Conservation (phyloP, 768 basidiomycete species). For the Boletales sp. region DNA sequence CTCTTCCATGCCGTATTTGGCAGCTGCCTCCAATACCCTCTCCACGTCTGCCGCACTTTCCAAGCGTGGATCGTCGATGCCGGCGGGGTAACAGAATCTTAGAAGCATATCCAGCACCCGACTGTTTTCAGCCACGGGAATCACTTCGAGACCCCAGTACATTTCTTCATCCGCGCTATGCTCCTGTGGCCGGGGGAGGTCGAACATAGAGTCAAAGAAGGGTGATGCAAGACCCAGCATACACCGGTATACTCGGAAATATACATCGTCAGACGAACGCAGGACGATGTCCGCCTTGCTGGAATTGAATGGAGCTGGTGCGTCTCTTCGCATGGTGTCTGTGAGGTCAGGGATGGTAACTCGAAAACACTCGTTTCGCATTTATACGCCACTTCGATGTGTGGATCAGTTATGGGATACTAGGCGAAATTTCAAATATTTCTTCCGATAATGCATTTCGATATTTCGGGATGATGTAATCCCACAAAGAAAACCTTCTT, state of each 20-base stretch:
- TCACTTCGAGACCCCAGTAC: slow-evolving; percentile 16
- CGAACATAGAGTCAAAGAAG: slow-evolving; percentile 32
- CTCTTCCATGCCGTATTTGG: slow-evolving; percentile 31
- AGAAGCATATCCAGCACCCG: slow-evolving; percentile 28
- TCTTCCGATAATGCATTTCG: too few species aligned
- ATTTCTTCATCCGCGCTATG: slow-evolving; percentile 11
- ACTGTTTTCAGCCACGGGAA: slow-evolving; percentile 30
- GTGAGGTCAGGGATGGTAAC: neutral
- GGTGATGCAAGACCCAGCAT: slow-evolving; percentile 26
- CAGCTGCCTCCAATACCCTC: slow-evolving; percentile 25
- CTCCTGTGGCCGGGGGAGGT: slow-evolving; percentile 22
- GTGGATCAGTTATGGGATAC: too few species aligned
- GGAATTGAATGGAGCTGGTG: slow-evolving; percentile 42
- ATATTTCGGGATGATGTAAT: too few species aligned
- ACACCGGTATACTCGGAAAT: slow-evolving; percentile 24
- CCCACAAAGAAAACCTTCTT: too few species aligned
- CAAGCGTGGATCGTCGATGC: slow-evolving; percentile 22
- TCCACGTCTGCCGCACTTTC: slow-evolving; percentile 15
- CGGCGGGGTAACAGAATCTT: slow-evolving; percentile 35
- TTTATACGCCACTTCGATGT: slow-evolving; percentile 4
- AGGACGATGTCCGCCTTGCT: slow-evolving; percentile 48
- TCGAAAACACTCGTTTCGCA: slow-evolving; percentile 1
- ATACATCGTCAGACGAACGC: slow-evolving; percentile 43
- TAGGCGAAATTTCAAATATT: too few species aligned
- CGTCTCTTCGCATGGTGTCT: slow-evolving; percentile 19